Percentiles rank a stretch among this genome's conserved stretches.
Conservation (phyloP, 331 rosid species). For the Saraca asoca region DNA sequence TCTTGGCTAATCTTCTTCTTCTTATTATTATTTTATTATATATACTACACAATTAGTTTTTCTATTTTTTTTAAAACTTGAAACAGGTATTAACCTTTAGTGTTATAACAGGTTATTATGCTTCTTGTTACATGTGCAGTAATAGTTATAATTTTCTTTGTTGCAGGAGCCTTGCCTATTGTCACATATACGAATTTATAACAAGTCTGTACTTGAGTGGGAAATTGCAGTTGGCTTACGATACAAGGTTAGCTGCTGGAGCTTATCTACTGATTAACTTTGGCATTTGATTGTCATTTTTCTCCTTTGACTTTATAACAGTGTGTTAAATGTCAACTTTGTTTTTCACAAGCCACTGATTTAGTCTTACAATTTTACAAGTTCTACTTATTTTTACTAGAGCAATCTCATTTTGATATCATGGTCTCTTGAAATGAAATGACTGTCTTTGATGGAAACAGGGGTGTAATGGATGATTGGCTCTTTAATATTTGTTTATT, state of each 20-base stretch:
- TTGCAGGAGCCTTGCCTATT: constrained; percentile 82
- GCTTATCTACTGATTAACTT: constrained; percentile 17
- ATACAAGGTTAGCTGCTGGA: constrained; percentile 64
- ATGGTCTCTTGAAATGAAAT: background rate
- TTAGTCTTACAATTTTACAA: background rate
- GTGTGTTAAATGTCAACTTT: background rate
- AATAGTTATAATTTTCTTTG: constrained; percentile 5
- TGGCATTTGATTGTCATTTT: background rate
- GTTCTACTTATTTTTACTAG: background rate
- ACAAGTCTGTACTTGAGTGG: constrained; percentile 96
- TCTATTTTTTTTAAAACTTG: too few species aligned
- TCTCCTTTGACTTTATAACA: background rate
- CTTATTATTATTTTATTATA: too few species aligned
- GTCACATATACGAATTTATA: constrained; percentile 84
- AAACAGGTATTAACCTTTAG: background rate
- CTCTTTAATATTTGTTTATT: background rate
- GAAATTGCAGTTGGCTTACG: constrained; percentile 92
- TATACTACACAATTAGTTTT: too few species aligned
- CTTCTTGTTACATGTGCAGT: constrained; percentile 12
- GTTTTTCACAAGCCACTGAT: background rate
- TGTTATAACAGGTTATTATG: background rate
- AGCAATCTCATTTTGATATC: background rate
- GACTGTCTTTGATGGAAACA: background rate
- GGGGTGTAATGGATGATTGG: constrained; percentile 4
- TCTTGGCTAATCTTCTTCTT: too few species aligned